Conservation (phyloP, 106 monocot genomes). For the Platanthera guangdongensis region DNA sequence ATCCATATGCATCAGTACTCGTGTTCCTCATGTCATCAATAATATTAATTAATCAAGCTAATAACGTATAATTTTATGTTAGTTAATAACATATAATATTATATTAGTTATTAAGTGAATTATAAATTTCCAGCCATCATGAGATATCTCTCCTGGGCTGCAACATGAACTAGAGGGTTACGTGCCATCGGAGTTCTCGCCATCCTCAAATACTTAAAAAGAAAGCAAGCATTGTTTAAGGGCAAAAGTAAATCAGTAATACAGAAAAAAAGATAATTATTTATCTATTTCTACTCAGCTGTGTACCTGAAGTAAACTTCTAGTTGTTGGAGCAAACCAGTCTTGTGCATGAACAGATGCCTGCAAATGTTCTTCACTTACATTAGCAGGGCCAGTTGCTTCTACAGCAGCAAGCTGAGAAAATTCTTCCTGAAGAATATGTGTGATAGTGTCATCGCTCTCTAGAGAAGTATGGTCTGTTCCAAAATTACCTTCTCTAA, state of each 20-base stretch:
- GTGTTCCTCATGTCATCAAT: too few relatives aligned
- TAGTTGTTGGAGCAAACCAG: slow-evolving; percentile 48
- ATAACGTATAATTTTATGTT: too few relatives aligned
- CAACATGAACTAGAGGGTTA: slow-evolving; percentile 66
- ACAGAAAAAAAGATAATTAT: slow-evolving; percentile 3
- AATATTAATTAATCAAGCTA: too few relatives aligned
- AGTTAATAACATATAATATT: too few relatives aligned
- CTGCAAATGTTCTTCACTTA: slow-evolving; percentile 42
- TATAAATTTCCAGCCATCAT: slow-evolving; percentile 33
- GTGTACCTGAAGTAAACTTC: slow-evolving; percentile 47
- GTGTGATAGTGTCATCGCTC: slow-evolving; percentile 46
- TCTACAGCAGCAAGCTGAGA: slow-evolving; percentile 54
- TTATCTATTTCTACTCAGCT: slow-evolving; percentile 6
- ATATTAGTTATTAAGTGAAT: too few relatives aligned
- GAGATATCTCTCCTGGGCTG: slow-evolving; percentile 43
- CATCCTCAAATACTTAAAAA: slow-evolving; percentile 35
- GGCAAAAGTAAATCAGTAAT: slow-evolving; percentile 1
- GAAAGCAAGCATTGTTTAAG: background rate
- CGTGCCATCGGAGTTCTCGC: slow-evolving; percentile 37
- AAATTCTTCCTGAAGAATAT: slow-evolving; percentile 67
- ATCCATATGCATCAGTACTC: too few relatives aligned
- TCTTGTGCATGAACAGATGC: slow-evolving; percentile 52
- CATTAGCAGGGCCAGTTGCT: slow-evolving; percentile 44
- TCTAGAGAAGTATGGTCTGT: slow-evolving; percentile 23
- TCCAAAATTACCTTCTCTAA: slow-evolving; percentile 45